Conservation (phyloP, 1,284 basidiomycete species). For the Pholiota adiposa region DNA sequence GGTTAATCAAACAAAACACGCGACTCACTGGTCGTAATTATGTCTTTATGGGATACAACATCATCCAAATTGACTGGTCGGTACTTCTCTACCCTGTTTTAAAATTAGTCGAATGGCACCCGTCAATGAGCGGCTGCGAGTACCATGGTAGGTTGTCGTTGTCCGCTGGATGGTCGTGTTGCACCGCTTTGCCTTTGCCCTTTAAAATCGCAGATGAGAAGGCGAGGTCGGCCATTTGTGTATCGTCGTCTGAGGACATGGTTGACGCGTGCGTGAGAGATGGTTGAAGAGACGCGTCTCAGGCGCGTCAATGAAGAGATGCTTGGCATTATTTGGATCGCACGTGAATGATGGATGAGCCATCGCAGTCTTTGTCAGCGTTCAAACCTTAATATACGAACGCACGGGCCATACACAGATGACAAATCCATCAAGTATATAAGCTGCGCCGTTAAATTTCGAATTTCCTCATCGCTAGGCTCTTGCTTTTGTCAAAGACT, state of each 20-base stretch:
- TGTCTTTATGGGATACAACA: slow-evolving; percentile 94
- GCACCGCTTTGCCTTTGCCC: slow-evolving; percentile 71
- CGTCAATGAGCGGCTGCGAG: slow-evolving; percentile 24
- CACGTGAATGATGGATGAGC: slow-evolving; percentile 9
- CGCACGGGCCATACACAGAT: slow-evolving; percentile 47
- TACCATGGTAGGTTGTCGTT: slow-evolving; percentile 78
- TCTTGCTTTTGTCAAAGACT: slow-evolving; percentile 84
- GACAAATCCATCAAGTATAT: slow-evolving; percentile 36
- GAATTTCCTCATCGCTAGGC: slow-evolving; percentile 34
- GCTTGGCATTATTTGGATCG: slow-evolving; percentile 18
- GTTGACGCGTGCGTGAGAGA: slow-evolving; percentile 16
- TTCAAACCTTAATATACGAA: slow-evolving; percentile 33
- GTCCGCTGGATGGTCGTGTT: slow-evolving; percentile 44
- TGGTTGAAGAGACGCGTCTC: slow-evolving; percentile 8
- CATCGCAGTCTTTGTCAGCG: slow-evolving; percentile 2
- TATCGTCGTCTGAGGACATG: slow-evolving; percentile 65
- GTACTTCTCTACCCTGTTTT: slow-evolving; percentile 92
- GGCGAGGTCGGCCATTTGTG: slow-evolving; percentile 55
- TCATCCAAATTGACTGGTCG: slow-evolving; percentile 87
- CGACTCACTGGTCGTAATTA: slow-evolving; percentile 84
- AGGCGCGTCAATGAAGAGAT: slow-evolving; percentile 20
- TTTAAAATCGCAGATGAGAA: slow-evolving; percentile 46
- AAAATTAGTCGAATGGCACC: slow-evolving; percentile 5
- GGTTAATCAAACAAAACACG: not conserved
- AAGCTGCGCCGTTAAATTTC: slow-evolving; percentile 14